Base-by-base conservation (phyloP, 257 asterid genomes). In the Solanum sparsipilum region DNA sequence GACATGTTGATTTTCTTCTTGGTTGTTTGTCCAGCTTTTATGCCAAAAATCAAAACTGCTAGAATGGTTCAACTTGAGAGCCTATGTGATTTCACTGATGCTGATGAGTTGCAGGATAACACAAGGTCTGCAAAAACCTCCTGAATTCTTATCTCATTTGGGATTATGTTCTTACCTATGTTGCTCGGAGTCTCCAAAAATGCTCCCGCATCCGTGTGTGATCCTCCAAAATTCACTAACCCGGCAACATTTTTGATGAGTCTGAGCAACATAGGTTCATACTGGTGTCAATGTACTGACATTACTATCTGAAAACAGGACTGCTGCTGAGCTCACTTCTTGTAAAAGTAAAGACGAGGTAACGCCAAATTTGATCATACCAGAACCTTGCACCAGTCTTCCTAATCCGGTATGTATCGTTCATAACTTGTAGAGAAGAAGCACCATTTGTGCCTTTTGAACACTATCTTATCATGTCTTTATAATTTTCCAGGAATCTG, bases 11-110 rank as follows among this genome's bases (percentile, higher is more conserved):
- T 84, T 89, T 60, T 82, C 65, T 78, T 56, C 74, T 84, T 34
- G 83, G n/a, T 12, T 11, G 25, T 85, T 88, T 73, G 5, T 93
- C 94, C 95, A 97, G 99, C 99, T 84, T 93, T 90, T 90, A 93
- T 94, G 98, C 93, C 93, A 63, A 95, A 93, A 93, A 96, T 97
- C 78, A 97, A 93, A 91, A 90, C 94, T 75, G 87, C 83, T 79
- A 96, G 99, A 92, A 83, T 92, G 39, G 90, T 90, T 89, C 93
- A 92, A 67, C 92, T 85, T 39, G 94, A 95, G 71, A 92, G 88
- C 79, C 90, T 94, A 32, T 95, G 98, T 91, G 94, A 91, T 90
- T 94, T 97, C 81, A 92, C 84, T 73, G 98, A 93, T 87, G 94
- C 85, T 3, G 95, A 92, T 34, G 89, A 92, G 60, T 23, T 29